Evolutionary conservation across 2,329 filamentous ascomycete genomes (phyloP), one percentile per base, ranked within the genome.

Genomic region (Ilyonectria mors-panacis): DNA sequence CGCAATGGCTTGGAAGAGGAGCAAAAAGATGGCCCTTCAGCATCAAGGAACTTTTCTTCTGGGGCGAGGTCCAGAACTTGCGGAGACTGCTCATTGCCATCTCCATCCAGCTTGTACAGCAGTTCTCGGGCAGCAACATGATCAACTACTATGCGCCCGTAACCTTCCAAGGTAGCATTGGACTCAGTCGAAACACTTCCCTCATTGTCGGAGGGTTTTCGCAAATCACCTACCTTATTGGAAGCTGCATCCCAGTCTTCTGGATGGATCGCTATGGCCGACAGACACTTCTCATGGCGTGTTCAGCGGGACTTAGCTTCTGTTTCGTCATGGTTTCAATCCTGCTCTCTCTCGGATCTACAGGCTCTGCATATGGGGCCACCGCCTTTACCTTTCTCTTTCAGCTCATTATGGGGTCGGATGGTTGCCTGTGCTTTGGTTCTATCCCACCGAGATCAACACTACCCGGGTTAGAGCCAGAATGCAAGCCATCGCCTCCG

Each of bases 131-230:
- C 2, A 61, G 39, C 39, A 67, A 67, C 39, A 62, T 67, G 64
- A 69, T 67, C 55, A 65, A 65, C 33, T 77, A 77, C 66, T 84
- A 84, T 48, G 78, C 79, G 0, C 79, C 83, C 0, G 73, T 79
- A 0, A 78, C 84, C 23, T 82, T 81, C 53, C 73, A 82, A 48
- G 68, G 78, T 1, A 79, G 76, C 12, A 82, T 84, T 78, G 70
- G 76, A 2, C 67, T 85, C 4, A 76, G 76, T 10, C 81, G 84
- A 2, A 82, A 86, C n/a, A 76, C 88, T 37, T 85, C 86, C 35
- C 77, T 89, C 44, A 82, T 89, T 6, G 78, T 89, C 1, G 86
- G 85, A 23, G 87, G 87, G 4, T 81, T 77, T 58, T 80, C 78
- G 33, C 79, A 79, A 23, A 77, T 78, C 53, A 81, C 78, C 0